Conservation (phyloP, 202 grass and related monocot species). For the Saccharum hybrid region DNA sequence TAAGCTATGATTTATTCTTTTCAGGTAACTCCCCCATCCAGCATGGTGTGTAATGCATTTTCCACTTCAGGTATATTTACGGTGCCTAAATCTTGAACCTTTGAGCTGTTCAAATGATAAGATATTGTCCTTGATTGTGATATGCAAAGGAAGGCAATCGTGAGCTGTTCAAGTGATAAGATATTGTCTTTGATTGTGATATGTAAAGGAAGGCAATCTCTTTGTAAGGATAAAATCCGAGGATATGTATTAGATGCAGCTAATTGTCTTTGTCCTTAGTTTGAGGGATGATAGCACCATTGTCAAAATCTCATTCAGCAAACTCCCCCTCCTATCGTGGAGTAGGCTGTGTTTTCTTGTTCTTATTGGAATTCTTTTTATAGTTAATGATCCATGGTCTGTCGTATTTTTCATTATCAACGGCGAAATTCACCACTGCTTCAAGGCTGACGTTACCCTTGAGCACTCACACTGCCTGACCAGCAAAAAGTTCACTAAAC, state of each 20-base stretch:
- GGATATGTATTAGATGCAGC: neutral
- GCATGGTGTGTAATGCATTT: neutral
- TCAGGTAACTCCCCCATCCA: neutral
- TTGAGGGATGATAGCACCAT: neutral
- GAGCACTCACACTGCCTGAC: too few relatives aligned
- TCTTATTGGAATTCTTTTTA: too few relatives aligned
- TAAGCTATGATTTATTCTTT: neutral
- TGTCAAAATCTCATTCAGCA: constrained; percentile 13
- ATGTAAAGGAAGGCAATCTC: neutral
- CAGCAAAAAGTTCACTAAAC: too few relatives aligned
- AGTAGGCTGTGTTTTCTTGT: too few relatives aligned
- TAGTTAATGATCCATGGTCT: too few relatives aligned
- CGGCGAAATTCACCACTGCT: too few relatives aligned
- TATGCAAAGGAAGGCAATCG: too few relatives aligned
- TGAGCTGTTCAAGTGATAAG: neutral
- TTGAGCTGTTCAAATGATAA: neutral
- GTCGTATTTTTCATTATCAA: too few relatives aligned
- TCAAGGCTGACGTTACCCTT: too few relatives aligned
- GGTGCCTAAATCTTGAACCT: neutral
- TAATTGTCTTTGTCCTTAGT: neutral
- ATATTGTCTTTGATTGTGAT: neutral
- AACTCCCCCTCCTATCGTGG: neutral
- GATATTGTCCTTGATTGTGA: too few relatives aligned
- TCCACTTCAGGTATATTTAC: neutral
- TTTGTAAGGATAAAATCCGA: neutral